Conservation (phyloP, 73 alveolate species). For the Diophrys appendiculata region DNA sequence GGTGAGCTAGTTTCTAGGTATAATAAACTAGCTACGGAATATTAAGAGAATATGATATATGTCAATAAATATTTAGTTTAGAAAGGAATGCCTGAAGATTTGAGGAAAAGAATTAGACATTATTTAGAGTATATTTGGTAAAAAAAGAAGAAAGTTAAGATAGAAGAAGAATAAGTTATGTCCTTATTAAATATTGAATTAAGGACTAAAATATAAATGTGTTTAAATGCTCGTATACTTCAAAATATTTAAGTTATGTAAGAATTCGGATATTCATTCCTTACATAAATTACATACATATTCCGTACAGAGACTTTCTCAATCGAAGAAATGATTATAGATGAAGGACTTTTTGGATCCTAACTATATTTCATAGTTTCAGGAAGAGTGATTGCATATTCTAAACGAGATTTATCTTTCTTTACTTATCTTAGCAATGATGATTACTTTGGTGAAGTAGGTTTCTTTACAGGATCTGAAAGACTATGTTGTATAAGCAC, state of each 20-base stretch:
- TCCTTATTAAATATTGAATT: conserved; percentile 19
- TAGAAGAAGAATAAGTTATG: conserved; percentile 51
- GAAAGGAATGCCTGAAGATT: conserved; percentile 33
- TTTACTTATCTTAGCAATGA: conserved; percentile 16
- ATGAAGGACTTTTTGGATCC: conserved; percentile 32
- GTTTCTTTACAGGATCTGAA: conserved; percentile 33
- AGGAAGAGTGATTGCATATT: conserved; percentile 32
- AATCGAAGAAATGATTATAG: conserved; percentile 29
- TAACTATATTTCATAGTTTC: conserved; percentile 29
- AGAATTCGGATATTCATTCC: conserved; percentile 18
- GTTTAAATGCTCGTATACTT: conserved; percentile 33
- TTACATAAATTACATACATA: conserved; percentile 11
- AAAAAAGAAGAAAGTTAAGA: conserved; percentile 25
- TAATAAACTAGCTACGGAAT: conserved; percentile 24
- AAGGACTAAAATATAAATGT: conserved; percentile 18
- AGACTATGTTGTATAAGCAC: conserved; percentile 30
- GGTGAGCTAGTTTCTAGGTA: conserved; percentile 36
- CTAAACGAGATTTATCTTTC: background rate
- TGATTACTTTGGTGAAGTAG: conserved; percentile 49
- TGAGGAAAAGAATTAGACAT: conserved; percentile 23
- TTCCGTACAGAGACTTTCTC: conserved; percentile 22
- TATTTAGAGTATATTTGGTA: conserved; percentile 44
- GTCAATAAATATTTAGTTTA: conserved; percentile 31
- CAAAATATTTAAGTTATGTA: conserved; percentile 14
- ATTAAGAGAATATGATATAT: conserved; percentile 42